Evolutionary conservation across 805 yeast species (phyloP), one percentile per base, ranked within the genome.

Genomic region (Pichia ethanolica): DNA sequence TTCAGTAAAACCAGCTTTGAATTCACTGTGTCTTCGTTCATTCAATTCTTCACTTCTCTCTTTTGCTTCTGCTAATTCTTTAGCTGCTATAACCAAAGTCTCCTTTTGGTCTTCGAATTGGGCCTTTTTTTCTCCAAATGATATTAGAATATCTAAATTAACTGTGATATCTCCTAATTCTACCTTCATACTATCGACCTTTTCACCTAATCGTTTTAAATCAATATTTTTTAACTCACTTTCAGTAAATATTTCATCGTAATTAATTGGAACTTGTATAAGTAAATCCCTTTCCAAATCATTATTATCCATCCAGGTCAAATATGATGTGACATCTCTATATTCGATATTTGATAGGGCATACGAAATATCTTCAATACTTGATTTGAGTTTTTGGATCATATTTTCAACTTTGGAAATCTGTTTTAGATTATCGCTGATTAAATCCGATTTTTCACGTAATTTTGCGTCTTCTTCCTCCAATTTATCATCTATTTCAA

Each of bases 1-100:
- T 25, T 81, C 75, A 56, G 82, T 79, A 70, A 95, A 93, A 0
- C 99, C 99, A 53, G 78, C 80, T 95, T 89, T 89, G 61, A 93
- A 93, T 65, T 93, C 97, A 53, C 83, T 89, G 47, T 86, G 72
- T 47, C 98, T 72, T 51, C 75, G 80, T 48, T 83, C 78, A 63
- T 84, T 84, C 56, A 89, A 71, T 13, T 79, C 83, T 59, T 87
- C 95, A 47, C 83, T 75, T 44, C 71, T 67, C 42, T 68, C 72
- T 55, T 85, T 81, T 51, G 81, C 71, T 14, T 69, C 71, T 56
- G 91, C 95, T 59, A 96, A 76, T 50, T 72, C 65, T 35, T 43
- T 39, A 30, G 35, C 34, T 10, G 54, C 11, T 32, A 25, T 26
- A 56, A 86, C 85, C 57, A 91, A 69, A 50, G 85, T 93, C 0